Base-by-base conservation (phyloP, 2,329 filamentous ascomycete genomes). In the Phaeosphaeria sp. region DNA sequence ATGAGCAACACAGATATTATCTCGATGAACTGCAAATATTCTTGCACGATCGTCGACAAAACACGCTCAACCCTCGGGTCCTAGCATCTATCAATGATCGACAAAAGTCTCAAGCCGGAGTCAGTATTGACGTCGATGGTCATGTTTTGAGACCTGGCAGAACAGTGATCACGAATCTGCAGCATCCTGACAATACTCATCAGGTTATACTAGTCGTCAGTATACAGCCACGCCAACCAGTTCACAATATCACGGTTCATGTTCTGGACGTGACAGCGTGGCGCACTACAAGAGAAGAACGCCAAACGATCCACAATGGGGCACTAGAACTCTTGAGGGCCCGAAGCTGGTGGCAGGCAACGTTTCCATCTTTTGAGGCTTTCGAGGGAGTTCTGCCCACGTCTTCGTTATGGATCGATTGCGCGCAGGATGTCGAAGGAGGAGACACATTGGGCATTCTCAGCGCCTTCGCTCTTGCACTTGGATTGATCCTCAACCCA, bases 401-500 rank as follows among this genome's bases (percentile, higher is more conserved):
- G 25, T 51, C 13, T 54, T 33, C 46, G 8, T 15, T 45, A 6
- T 63, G 58, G 60, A 30, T 57, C 6, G 48, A 44, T 9, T 58
- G 50, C 25, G 48, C 60, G 15, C 59, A 57, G 21, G 11, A 42
- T 25, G 36, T 40, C 11, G 46, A 46, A 9, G 15, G 21, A 1
- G 46, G 49, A 21, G 48, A 45, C 17, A 40, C 42, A 11, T 62
- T 50, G 18, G 52, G 52, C 1, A 50, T 68, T 6, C n/a, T 67
- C 24, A 67, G 60, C 25, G 67, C 58, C 1, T 71, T 65, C 65
- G 51, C 61, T 8, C 30, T 68, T 9, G 65, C 61, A 2, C 51
- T 71, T 61, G 65, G 62, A 2, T 51, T 68, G 6, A 46, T 48
- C 18, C 43, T 51, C 1, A 56, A 64, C 9, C 25, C 55, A 4